Evolutionary conservation across 108 stramenopile genomes (phyloP).

Genomic region (Fragilariopsis cylindrus): DNA sequence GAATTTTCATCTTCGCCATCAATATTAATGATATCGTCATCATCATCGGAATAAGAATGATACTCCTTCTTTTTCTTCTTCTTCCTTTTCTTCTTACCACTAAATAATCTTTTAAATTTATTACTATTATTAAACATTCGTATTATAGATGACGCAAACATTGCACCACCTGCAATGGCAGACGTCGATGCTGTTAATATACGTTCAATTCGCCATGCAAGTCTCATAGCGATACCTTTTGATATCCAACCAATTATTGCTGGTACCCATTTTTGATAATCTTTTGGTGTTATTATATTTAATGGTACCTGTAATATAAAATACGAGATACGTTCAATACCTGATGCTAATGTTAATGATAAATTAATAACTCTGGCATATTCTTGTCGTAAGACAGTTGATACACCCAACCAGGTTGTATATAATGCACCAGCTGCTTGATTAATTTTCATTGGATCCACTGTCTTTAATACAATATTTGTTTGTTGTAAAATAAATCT

Average conservation of each 20-base stretch:
- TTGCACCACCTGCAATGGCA: conserved; percentile 77
- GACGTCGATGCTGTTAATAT: conserved; percentile 83
- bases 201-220: conserved; percentile 88
- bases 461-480: conserved; percentile 35
- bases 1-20: conserved; percentile 6
- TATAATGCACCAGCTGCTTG: conserved; percentile 43
- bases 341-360: conserved; percentile 31
- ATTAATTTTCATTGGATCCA: conserved; percentile 48
- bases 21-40: conserved; percentile 6
- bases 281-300: conserved; percentile 12
- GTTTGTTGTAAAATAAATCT: conserved; percentile 26
- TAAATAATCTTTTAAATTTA: background rate
- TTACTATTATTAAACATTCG: conserved; percentile 33
- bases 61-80: background rate
- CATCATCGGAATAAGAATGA: too few relatives aligned
- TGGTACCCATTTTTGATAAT: conserved; percentile 60
- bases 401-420: conserved; percentile 44
- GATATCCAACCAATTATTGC: conserved; percentile 55
- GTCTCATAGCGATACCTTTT: conserved; percentile 68
- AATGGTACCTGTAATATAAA: conserved; percentile 30
- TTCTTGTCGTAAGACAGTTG: conserved; percentile 35
- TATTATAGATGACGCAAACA: conserved; percentile 69
- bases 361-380: conserved; percentile 39
- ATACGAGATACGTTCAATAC: conserved; percentile 19
- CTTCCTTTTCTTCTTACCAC: background rate